phyloP scores from a whole-genome alignment of 2,329 filamentous ascomycete genomes.

The Cucurbitaria berberidis region DNA sequence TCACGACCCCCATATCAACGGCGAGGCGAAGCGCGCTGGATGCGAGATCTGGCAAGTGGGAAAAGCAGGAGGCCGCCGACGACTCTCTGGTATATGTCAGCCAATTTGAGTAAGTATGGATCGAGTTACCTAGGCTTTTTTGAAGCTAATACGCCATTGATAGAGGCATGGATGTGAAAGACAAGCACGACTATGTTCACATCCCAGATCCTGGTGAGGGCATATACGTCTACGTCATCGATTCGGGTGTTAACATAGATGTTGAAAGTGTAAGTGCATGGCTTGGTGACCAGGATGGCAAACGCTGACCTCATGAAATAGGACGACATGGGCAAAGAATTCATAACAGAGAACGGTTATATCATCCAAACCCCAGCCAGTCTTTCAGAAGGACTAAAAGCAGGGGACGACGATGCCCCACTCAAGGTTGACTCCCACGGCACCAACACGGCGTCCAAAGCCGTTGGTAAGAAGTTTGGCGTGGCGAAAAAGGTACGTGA shows the following conservation, averaged over 20 bases:
- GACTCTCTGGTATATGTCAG: background rate
- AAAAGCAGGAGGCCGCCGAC: conserved; percentile 1
- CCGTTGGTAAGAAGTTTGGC: background rate
- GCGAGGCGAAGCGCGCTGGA: conserved; percentile 1
- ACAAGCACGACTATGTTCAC: background rate
- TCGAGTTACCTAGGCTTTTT: background rate
- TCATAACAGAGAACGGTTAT: background rate
- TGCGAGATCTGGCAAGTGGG: conserved; percentile 2
- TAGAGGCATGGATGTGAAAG: background rate
- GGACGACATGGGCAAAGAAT: background rate
- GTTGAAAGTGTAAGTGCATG: background rate
- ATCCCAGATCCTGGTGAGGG: background rate
- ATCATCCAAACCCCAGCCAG: background rate
- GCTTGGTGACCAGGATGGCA: background rate
- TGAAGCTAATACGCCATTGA: background rate
- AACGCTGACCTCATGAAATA: conserved; percentile 1
- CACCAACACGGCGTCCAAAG: conserved; percentile 1
- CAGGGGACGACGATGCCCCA: background rate
- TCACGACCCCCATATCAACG: background rate
- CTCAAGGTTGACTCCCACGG: background rate
- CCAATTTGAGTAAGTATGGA: conserved; percentile 3
- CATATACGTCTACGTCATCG: conserved; percentile 1
- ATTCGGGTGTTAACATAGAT: background rate
- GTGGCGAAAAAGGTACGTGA: conserved; percentile 1
- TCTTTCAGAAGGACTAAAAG: background rate